Conservation (phyloP, 345 rosid species). For the Raphanus raphanistrum region DNA sequence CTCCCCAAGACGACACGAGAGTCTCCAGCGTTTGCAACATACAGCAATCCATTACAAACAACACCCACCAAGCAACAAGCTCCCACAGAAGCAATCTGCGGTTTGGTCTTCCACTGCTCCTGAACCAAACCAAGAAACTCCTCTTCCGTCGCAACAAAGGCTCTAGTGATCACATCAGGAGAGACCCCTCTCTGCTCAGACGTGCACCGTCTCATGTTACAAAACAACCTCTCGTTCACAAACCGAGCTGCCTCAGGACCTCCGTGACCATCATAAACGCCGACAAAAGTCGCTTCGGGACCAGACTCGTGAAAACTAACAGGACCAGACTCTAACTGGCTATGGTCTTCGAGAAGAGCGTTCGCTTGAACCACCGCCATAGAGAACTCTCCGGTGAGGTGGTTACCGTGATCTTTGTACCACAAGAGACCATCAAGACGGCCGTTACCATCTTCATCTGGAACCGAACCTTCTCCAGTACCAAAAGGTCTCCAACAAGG, state of each 20-base stretch:
- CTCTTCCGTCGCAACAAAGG: slow-evolving; percentile 83
- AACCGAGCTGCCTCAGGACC: slow-evolving; percentile 93
- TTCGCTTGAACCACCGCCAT: slow-evolving; percentile 98
- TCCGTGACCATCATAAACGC: slow-evolving; percentile 97
- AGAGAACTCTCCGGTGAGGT: slow-evolving; percentile 75
- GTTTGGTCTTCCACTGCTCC: slow-evolving; percentile 67
- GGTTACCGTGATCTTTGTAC: slow-evolving; percentile 79
- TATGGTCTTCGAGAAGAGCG: slow-evolving; percentile 68
- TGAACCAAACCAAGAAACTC: slow-evolving; percentile 77
- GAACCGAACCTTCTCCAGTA: slow-evolving; percentile 61
- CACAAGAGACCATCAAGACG: slow-evolving; percentile 79
- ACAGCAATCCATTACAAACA: slow-evolving; percentile 69
- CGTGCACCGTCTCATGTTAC: slow-evolving; percentile 62
- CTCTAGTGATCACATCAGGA: slow-evolving; percentile 76
- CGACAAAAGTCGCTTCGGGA: slow-evolving; percentile 91
- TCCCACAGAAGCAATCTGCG: slow-evolving; percentile 93
- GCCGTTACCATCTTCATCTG: slow-evolving; percentile 54
- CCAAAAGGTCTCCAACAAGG: slow-evolving; percentile 90
- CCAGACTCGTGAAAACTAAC: slow-evolving; percentile 71
- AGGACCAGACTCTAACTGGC: slow-evolving; percentile 92
- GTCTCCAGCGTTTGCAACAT: slow-evolving; percentile 95
- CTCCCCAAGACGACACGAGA: slow-evolving; percentile 88
- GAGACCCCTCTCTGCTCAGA: slow-evolving; percentile 74
- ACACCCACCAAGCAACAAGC: slow-evolving; percentile 93
- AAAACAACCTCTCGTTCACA: slow-evolving; percentile 69